A percentile compares a stretch with the other conserved stretches of the same genome.
Evolutionary conservation across 2,329 filamentous ascomycete species (phyloP).

Genomic region (Talaromyces sp.): DNA sequence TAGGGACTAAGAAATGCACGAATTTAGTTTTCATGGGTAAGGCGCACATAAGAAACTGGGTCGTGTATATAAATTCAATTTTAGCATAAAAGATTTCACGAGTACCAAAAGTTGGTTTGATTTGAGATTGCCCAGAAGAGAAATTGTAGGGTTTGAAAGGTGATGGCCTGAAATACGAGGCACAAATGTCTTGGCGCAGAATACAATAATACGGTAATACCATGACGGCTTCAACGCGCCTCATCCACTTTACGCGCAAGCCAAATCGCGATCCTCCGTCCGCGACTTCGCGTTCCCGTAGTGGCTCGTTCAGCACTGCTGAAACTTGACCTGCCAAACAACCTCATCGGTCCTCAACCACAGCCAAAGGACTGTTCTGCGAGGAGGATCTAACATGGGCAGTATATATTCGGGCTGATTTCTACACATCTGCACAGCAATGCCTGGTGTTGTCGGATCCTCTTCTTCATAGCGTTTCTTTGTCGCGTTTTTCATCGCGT

Average conservation of each 20-base stretch:
- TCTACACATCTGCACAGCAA: constrained; percentile 4
- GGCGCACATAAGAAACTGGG: background rate
- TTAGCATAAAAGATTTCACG: background rate
- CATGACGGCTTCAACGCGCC: constrained; percentile 18
- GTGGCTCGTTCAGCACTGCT: constrained; percentile 1
- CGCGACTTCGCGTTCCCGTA: background rate
- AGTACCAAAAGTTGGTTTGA: background rate
- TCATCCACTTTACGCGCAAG: constrained; percentile 32
- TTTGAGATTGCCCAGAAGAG: background rate
- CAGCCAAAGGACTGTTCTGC: background rate
- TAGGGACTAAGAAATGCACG: background rate
- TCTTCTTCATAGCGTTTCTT: constrained; percentile 4
- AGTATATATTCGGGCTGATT: background rate
- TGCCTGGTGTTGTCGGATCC: constrained; percentile 4
- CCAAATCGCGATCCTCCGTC: constrained; percentile 16
- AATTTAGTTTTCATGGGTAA: background rate
- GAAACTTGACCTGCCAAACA: background rate
- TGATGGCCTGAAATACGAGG: background rate
- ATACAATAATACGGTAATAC: constrained; percentile 1
- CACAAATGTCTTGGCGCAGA: background rate
- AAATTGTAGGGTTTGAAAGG: background rate
- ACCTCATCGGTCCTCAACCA: background rate
- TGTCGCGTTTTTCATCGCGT: constrained; percentile 10
- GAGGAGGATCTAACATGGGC: background rate
- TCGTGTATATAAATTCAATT: background rate